phyloP scores from a whole-genome alignment of 495 filamentous ascomycete species.

The Letharia columbiana region DNA sequence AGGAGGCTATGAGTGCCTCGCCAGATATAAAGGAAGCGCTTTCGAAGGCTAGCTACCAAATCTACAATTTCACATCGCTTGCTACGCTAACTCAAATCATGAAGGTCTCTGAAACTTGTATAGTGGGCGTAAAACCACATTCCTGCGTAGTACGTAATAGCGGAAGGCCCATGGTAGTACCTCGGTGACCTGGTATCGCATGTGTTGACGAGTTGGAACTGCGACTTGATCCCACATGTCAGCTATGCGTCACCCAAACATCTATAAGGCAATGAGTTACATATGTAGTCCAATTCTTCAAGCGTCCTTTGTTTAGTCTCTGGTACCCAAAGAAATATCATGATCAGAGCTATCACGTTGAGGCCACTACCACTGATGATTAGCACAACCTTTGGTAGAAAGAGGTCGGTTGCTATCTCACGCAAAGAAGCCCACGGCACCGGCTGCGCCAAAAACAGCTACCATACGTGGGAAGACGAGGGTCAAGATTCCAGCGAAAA shows the following conservation, averaged over 20 bases:
- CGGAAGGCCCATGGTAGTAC: conserved; percentile 59
- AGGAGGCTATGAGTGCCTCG: neutral
- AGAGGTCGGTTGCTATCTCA: neutral
- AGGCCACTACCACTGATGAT: conserved; percentile 33
- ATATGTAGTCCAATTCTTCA: conserved; percentile 32
- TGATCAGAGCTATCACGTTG: conserved; percentile 51
- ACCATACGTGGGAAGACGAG: conserved; percentile 60
- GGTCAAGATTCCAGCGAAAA: conserved; percentile 56
- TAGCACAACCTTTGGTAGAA: neutral
- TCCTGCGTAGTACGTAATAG: conserved; percentile 52
- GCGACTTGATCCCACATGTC: conserved; percentile 35
- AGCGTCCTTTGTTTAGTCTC: conserved; percentile 28
- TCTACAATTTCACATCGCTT: neutral
- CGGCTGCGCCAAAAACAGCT: conserved; percentile 37
- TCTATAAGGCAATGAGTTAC: conserved; percentile 15
- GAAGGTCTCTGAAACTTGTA: conserved; percentile 43
- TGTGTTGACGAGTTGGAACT: conserved; percentile 56
- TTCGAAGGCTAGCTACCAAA: neutral
- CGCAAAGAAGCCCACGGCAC: conserved; percentile 54
- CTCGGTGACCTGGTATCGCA: conserved; percentile 53
- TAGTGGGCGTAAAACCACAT: conserved; percentile 49
- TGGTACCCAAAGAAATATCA: conserved; percentile 61
- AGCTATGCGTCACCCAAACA: neutral
- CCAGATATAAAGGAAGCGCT: neutral
- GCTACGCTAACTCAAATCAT: neutral